Percentiles rank a stretch among this genome's conserved stretches.
Evolutionary conservation across 2,329 filamentous ascomycete species (phyloP).

Genomic region (Fonsecaea pugnacius): DNA sequence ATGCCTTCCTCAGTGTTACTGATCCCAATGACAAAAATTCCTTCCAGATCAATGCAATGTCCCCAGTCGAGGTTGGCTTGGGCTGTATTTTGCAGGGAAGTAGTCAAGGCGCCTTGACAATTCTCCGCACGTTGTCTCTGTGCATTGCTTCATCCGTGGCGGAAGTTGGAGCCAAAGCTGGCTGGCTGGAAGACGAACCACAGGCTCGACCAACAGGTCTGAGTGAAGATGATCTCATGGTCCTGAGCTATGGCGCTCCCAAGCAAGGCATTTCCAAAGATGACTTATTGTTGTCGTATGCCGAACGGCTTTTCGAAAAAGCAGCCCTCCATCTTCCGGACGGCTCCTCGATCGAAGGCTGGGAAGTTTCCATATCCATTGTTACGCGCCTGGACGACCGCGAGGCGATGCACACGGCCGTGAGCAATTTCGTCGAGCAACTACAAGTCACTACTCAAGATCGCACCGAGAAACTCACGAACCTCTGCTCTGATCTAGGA

Average conservation of each 20-base stretch:
- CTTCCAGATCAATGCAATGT: constrained; percentile 76
- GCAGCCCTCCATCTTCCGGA: constrained; percentile 42
- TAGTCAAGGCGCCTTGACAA: constrained; percentile 72
- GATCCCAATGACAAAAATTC: constrained; percentile 64
- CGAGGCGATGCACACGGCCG: constrained; percentile 71
- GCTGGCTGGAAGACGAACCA: constrained; percentile 68
- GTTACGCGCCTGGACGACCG: constrained; percentile 79
- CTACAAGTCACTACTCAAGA: constrained; percentile 72
- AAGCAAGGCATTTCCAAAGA: constrained; percentile 74
- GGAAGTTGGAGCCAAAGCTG: constrained; percentile 80
- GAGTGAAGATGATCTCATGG: constrained; percentile 81
- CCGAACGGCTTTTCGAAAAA: constrained; percentile 61
- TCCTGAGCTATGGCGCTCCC: constrained; percentile 71
- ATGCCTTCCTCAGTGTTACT: constrained; percentile 69
- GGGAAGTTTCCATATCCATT: constrained; percentile 85
- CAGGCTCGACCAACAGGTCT: constrained; percentile 60
- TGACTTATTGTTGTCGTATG: constrained; percentile 76
- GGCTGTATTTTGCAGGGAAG: constrained; percentile 84
- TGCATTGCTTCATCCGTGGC: constrained; percentile 76
- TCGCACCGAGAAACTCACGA: constrained; percentile 81
- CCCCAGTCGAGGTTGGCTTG: constrained; percentile 77
- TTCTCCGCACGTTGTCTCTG: constrained; percentile 80
- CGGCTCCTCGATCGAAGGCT: constrained; percentile 66
- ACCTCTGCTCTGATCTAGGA: constrained; percentile 75
- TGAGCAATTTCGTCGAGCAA: constrained; percentile 72